A percentile compares a stretch with the other conserved stretches of the same genome.
Evolutionary conservation across 2,329 filamentous ascomycete species (phyloP).

Genomic region (Xylariales sp.): DNA sequence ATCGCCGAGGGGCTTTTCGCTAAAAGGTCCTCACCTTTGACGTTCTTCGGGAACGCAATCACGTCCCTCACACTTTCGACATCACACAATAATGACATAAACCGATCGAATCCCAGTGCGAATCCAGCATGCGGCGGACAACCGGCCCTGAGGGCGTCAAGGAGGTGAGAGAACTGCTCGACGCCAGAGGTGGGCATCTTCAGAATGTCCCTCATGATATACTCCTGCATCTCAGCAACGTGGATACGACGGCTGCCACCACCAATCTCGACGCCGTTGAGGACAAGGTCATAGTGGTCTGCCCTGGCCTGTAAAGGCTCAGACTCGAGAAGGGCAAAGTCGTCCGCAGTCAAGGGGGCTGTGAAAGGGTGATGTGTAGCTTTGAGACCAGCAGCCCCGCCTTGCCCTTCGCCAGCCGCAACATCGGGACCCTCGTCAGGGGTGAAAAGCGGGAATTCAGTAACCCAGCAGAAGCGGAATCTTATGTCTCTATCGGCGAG

Average conservation of each 20-base stretch:
- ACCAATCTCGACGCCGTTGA: constrained; percentile 92
- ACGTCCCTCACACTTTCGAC: constrained; percentile 81
- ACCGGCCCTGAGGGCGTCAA: constrained; percentile 75
- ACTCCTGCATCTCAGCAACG: constrained; percentile 74
- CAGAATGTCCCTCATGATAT: constrained; percentile 77
- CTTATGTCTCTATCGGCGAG: constrained; percentile 44
- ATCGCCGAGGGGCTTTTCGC: constrained; percentile 72
- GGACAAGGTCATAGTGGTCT: constrained; percentile 92
- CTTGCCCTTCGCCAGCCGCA: constrained; percentile 65
- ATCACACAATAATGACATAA: constrained; percentile 75
- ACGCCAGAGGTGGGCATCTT: constrained; percentile 69
- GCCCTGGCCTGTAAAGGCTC: constrained; percentile 70
- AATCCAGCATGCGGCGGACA: constrained; percentile 95
- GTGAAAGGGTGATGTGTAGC: constrained; percentile 97
- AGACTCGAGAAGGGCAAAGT: constrained; percentile 69
- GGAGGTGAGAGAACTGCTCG: constrained; percentile 77
- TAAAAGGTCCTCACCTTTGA: constrained; percentile 80
- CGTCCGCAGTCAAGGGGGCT: constrained; percentile 65
- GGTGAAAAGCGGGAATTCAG: constrained; percentile 88
- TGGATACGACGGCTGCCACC: constrained; percentile 94
- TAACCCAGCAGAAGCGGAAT: constrained; percentile 79
- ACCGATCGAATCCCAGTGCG: constrained; percentile 84
- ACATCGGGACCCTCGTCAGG: too few relatives aligned
- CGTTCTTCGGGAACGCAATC: constrained; percentile 94
- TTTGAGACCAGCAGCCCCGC: constrained; percentile 72